Evolutionary conservation across 176 grass and related monocot species (phyloP).

Genomic region (Musa schizocarpa): DNA sequence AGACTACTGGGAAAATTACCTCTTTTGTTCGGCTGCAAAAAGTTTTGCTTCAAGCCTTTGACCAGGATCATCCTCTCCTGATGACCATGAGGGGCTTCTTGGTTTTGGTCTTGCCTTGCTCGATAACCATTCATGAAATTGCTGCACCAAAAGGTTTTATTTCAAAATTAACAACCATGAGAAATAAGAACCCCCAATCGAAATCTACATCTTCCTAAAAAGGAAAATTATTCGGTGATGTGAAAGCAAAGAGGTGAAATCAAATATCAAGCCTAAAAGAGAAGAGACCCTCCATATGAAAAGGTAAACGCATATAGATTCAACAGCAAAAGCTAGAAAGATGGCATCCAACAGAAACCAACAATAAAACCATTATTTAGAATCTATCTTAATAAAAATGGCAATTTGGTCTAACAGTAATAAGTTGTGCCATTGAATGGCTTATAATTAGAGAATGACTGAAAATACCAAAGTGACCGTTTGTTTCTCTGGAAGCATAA

Average conservation of each 20-base stretch:
- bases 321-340: no score
- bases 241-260: no score
- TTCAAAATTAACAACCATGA: background rate
- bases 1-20: slow-evolving; percentile 24
- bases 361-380: no score
- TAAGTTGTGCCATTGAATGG: no score
- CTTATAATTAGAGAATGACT: no score
- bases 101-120: slow-evolving; percentile 94
- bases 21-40: slow-evolving; percentile 91
- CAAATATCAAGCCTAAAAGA: no score
- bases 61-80: slow-evolving; percentile 83
- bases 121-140: slow-evolving; percentile 92
- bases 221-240: background rate
- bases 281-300: no score
- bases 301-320: no score
- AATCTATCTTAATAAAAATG: no score
- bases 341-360: no score
- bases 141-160: slow-evolving; percentile 31
- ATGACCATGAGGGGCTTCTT: slow-evolving; percentile 90
- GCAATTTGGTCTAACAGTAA: no score
- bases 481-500: background rate
- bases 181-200: background rate
- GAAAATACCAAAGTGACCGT: no score
- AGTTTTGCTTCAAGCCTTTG: slow-evolving; percentile 83
- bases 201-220: background rate